These are phyloP conservation scores for Trematosphaeria pertusa DNA, from an alignment of 2,329 filamentous ascomycete genomes.

Conservation along the genomic window DNA sequence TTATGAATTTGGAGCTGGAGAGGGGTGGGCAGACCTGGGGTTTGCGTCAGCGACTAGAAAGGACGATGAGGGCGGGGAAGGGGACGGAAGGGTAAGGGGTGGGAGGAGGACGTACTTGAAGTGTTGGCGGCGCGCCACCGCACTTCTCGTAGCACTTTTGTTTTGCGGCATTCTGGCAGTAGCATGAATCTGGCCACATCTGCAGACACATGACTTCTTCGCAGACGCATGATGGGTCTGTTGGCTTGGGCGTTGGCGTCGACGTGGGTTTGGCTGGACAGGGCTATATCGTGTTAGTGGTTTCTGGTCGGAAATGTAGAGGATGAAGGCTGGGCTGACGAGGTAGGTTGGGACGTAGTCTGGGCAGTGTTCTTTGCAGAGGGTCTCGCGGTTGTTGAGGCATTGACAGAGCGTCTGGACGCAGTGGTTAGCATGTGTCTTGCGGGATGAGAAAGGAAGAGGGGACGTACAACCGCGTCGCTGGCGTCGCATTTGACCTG, in stretches of 20 bases:
- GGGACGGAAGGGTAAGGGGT: not conserved
- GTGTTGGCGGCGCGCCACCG: slow-evolving; percentile 28
- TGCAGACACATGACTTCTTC: slow-evolving; percentile 25
- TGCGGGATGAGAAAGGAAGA: not conserved
- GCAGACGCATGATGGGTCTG: slow-evolving; percentile 26
- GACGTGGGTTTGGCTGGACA: slow-evolving; percentile 18
- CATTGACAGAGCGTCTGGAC: slow-evolving; percentile 35
- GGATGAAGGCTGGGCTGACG: slow-evolving; percentile 13
- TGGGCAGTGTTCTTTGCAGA: slow-evolving; percentile 32
- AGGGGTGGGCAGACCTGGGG: slow-evolving; percentile 17
- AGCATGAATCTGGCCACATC: slow-evolving; percentile 35
- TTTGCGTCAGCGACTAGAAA: no score
- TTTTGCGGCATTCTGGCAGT: slow-evolving; percentile 33
- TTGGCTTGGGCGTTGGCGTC: slow-evolving; percentile 3
- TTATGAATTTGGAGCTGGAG: slow-evolving; percentile 3
- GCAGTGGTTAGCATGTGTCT: slow-evolving; percentile 1
- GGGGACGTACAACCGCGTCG: slow-evolving; percentile 26
- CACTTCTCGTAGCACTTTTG: slow-evolving; percentile 36
- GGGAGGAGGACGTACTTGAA: slow-evolving; percentile 10
- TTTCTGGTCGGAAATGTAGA: not conserved
- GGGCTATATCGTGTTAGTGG: slow-evolving; percentile 13
- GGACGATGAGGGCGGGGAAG: not conserved
- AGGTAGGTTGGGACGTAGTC: slow-evolving; percentile 25
- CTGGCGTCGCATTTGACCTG: slow-evolving; percentile 33
- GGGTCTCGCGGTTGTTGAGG: slow-evolving; percentile 31